A percentile compares a stretch with the other conserved stretches of the same genome.
These are phyloP conservation scores for Inonotus hispidus DNA, from an alignment of 1,284 basidiomycete genomes.

Conservation along the genomic window DNA sequence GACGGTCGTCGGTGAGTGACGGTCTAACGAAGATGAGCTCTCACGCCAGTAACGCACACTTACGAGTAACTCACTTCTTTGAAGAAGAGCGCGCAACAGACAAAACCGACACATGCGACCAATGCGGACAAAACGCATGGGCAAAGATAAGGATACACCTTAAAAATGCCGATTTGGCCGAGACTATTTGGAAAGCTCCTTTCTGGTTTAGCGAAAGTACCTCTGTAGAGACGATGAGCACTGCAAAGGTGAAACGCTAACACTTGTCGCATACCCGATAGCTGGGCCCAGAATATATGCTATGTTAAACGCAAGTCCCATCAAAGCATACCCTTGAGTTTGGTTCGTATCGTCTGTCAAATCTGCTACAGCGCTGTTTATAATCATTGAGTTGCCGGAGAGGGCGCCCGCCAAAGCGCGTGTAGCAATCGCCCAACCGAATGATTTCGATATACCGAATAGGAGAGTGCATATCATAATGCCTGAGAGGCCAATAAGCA, in stretches of 20 bases:
- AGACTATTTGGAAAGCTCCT: slow-evolving; percentile 21
- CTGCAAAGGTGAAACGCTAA: not conserved
- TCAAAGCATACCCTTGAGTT: slow-evolving; percentile 23
- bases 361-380: slow-evolving; percentile 20
- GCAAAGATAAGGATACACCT: slow-evolving; percentile 24
- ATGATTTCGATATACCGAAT: slow-evolving; percentile 27
- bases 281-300: slow-evolving; percentile 20
- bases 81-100: slow-evolving; percentile 13
- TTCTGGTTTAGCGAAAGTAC: slow-evolving; percentile 17
- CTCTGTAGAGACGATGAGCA: not conserved
- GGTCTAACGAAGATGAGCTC: not conserved
- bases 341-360: slow-evolving; percentile 27
- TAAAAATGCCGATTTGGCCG: slow-evolving; percentile 20
- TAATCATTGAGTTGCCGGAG: slow-evolving; percentile 24
- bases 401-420: slow-evolving; percentile 25
- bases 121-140: slow-evolving; percentile 22
- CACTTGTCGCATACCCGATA: slow-evolving; percentile 4
- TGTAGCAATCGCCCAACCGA: slow-evolving; percentile 21
- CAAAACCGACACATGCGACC: slow-evolving; percentile 11
- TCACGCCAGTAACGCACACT: not conserved
- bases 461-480: slow-evolving; percentile 22
- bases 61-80: not conserved
- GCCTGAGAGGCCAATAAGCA: slow-evolving; percentile 27
- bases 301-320: slow-evolving; percentile 21
- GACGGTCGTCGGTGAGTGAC: not conserved